Evolutionary conservation across 768 basidiomycete species (phyloP).

Genomic region (Psilocybe subaeruginosa): DNA sequence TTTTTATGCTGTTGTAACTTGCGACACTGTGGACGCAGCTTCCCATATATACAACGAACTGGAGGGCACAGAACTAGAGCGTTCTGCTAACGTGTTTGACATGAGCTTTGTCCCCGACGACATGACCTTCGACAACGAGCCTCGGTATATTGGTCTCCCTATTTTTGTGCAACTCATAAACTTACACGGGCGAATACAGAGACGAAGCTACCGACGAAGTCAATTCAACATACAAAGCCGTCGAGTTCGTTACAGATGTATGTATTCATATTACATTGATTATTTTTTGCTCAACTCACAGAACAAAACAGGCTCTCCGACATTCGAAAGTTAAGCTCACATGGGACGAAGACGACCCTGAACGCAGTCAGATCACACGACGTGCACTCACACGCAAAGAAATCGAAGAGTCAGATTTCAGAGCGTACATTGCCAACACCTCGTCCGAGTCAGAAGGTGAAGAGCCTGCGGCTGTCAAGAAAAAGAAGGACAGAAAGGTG

Average conservation of each 20-base stretch:
- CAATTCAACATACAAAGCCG: constrained; percentile 61
- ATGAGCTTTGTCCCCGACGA: constrained; percentile 91
- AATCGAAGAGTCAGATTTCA: constrained; percentile 91
- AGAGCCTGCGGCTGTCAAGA: constrained; percentile 27
- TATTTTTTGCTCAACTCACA: background rate
- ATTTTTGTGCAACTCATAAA: background rate
- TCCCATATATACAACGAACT: constrained; percentile 82
- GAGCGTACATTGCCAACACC: constrained; percentile 73
- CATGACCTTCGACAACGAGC: constrained; percentile 83
- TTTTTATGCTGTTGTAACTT: constrained; percentile 93
- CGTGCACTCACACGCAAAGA: constrained; percentile 80
- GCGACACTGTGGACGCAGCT: constrained; percentile 78
- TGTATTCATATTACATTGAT: constrained; percentile 26
- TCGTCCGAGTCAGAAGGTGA: constrained; percentile 66
- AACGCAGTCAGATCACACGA: constrained; percentile 79
- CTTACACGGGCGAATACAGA: constrained; percentile 39
- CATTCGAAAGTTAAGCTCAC: constrained; percentile 98
- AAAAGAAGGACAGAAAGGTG: constrained; percentile 40
- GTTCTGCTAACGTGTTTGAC: constrained; percentile 95
- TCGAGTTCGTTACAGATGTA: constrained; percentile 94
- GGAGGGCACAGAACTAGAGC: constrained; percentile 94
- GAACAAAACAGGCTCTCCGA: constrained; percentile 73
- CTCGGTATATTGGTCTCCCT: constrained; percentile 48
- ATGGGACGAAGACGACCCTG: constrained; percentile 97
- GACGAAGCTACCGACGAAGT: constrained; percentile 82